A percentile compares a stretch with the other conserved stretches of the same genome.
These are phyloP conservation scores for Acmispon strigosus DNA, from an alignment of 306 rosid species.

Conservation along the genomic window DNA sequence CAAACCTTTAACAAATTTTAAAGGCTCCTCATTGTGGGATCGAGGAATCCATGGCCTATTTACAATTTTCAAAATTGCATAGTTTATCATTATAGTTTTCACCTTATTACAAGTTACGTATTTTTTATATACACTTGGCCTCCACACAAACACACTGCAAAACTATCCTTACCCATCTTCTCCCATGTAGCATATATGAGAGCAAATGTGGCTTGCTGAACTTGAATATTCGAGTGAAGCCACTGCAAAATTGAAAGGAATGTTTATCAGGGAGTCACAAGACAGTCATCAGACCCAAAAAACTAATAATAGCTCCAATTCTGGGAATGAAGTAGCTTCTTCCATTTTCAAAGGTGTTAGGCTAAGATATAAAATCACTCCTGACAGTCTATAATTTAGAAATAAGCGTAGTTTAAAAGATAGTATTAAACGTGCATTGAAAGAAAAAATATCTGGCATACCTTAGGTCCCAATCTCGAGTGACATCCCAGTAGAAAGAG, in stretches of 20 bases:
- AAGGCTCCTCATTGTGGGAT: not conserved
- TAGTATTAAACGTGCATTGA: slow-evolving; percentile 4
- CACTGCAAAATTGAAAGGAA: slow-evolving; percentile 42
- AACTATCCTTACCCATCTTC: slow-evolving; percentile 69
- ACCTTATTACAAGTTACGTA: no score
- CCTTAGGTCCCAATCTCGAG: slow-evolving; percentile 98
- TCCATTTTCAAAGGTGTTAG: not conserved
- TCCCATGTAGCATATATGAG: slow-evolving; percentile 62
- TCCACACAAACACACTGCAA: not conserved
- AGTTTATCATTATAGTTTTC: not conserved
- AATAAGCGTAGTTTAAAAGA: slow-evolving; percentile 10
- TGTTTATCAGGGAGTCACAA: slow-evolving; percentile 15
- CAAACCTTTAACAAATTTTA: not conserved
- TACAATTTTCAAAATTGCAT: not conserved
- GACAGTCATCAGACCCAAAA: not conserved
- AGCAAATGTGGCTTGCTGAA: slow-evolving; percentile 50
- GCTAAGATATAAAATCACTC: slow-evolving; percentile 11
- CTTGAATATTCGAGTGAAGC: slow-evolving; percentile 86
- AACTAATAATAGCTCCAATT: slow-evolving; percentile 3
- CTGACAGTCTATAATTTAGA: not conserved
- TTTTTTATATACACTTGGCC: not conserved
- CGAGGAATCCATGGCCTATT: not conserved
- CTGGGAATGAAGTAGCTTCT: slow-evolving; percentile 5
- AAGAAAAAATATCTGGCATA: slow-evolving; percentile 28
- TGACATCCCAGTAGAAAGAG: slow-evolving; percentile 99